phyloP scores from a whole-genome alignment of 495 filamentous ascomycete genomes.

The Aspergillus diversus region DNA sequence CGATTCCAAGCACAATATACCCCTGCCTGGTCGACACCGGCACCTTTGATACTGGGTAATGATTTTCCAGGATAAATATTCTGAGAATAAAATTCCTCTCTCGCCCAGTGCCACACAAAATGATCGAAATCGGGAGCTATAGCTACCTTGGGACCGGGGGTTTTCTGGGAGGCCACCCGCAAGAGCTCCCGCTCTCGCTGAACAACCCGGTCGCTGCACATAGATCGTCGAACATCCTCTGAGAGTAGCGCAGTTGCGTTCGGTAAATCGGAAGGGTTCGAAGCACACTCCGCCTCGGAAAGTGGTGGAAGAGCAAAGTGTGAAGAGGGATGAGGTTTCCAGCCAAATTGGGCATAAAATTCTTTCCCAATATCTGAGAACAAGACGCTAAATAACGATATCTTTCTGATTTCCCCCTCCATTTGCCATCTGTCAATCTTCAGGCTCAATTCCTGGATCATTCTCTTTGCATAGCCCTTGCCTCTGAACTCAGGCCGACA shows the following conservation, averaged over 20 bases:
- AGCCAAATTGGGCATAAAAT: slow-evolving; percentile 86
- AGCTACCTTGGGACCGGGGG: slow-evolving; percentile 55
- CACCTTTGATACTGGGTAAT: slow-evolving; percentile 67
- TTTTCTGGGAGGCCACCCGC: slow-evolving; percentile 35
- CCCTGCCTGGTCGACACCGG: slow-evolving; percentile 56
- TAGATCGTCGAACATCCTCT: slow-evolving; percentile 34
- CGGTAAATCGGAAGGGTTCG: slow-evolving; percentile 20
- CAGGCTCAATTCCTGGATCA: slow-evolving; percentile 61
- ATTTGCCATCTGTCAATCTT: slow-evolving; percentile 57
- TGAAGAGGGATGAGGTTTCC: slow-evolving; percentile 70
- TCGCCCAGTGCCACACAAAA: slow-evolving; percentile 81
- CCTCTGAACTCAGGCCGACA: slow-evolving; percentile 72
- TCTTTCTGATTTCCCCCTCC: slow-evolving; percentile 39
- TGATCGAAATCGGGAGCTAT: slow-evolving; percentile 73
- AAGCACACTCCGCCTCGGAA: slow-evolving; percentile 27
- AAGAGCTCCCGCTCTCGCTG: slow-evolving; percentile 39
- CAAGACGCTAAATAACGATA: slow-evolving; percentile 67
- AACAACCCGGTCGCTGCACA: slow-evolving; percentile 41
- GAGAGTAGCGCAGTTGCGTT: slow-evolving; percentile 31
- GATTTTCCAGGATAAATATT: slow-evolving; percentile 45
- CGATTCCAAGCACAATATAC: slow-evolving; percentile 85
- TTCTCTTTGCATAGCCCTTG: slow-evolving; percentile 76
- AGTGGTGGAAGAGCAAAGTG: slow-evolving; percentile 68
- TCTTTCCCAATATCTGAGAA: slow-evolving; percentile 94
- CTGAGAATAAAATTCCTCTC: slow-evolving; percentile 80